These are phyloP conservation scores for Macroventuria anomochaeta DNA, from an alignment of 2,329 filamentous ascomycete genomes.

Conservation along the genomic window DNA sequence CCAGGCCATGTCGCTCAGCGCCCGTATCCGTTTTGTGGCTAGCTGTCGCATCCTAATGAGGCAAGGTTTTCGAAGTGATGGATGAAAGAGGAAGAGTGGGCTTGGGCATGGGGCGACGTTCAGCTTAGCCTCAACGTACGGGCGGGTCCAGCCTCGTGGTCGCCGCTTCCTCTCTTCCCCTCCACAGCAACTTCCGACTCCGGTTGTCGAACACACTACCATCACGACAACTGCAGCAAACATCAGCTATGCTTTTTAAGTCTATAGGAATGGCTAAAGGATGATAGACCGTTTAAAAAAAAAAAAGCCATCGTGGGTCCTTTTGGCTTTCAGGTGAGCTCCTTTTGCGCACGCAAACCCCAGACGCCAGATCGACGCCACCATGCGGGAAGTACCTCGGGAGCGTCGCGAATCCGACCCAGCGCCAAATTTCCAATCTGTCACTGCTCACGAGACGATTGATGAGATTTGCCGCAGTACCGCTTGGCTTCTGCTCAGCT, in stretches of 20 bases:
- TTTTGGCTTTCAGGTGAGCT: too few relatives aligned
- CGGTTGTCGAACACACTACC: background rate
- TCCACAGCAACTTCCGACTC: background rate
- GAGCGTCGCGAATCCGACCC: slow-evolving; percentile 7
- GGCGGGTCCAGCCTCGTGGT: background rate
- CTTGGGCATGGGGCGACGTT: background rate
- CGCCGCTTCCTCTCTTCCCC: background rate
- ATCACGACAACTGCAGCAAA: background rate
- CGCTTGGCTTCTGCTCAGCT: background rate
- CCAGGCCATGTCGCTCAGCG: slow-evolving; percentile 5
- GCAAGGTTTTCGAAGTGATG: background rate
- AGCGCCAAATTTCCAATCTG: slow-evolving; percentile 1
- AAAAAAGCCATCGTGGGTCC: too few relatives aligned
- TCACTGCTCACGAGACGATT: background rate
- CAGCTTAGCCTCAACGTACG: background rate
- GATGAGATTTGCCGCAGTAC: background rate
- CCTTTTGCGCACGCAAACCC: background rate
- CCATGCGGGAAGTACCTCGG: slow-evolving; percentile 6
- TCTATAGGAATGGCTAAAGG: too few relatives aligned
- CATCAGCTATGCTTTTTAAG: background rate
- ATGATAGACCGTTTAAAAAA: too few relatives aligned
- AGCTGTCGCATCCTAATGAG: slow-evolving; percentile 6
- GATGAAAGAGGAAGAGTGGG: slow-evolving; percentile 2
- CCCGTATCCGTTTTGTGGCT: slow-evolving; percentile 11
- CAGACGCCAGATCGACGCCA: slow-evolving; percentile 5